Base-by-base conservation (phyloP, 768 basidiomycete genomes). In the Terana coerulea region DNA sequence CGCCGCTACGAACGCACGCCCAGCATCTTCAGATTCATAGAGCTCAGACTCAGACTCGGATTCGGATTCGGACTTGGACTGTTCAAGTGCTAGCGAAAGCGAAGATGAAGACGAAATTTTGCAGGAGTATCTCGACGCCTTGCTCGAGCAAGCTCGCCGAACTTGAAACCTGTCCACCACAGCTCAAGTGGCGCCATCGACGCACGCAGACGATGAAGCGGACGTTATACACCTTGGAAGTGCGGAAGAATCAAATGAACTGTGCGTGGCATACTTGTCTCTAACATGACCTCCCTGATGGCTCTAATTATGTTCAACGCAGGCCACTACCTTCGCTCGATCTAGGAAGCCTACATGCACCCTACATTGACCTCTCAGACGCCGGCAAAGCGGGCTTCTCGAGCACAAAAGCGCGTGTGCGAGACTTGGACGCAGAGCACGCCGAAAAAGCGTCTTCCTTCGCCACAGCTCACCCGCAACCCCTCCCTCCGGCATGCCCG, bases 301-400 rank as follows among this genome's bases (percentile, higher is more conserved):
- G n/a, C n/a, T n/a, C n/a, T n/a, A n/a, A n/a, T n/a, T n/a, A n/a
- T n/a, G n/a, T n/a, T n/a, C n/a, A n/a, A n/a, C n/a, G n/a, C n/a
- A 86, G 83, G 56, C 73, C 75, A 21, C 62, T 91, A 40, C 88
- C 89, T 3, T 63, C 67, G 9, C 69, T 91, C n/a, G 71, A 90
- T 61, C 81, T 87, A 44, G 84, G 85, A 40, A 61, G 64, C 12
- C 76, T 88, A 10, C 86, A 87, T 6, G 64, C 69, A 14, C 73
- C 83, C 4, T 91, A 91, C 64, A 80, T 92, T 49, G 74, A 73
- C 30, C 69, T 84, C 41, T 74, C 73, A 19, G 63, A 71, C 48
- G 66, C 66, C 22, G 70, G 69, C 29, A 68, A 69, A 44, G 73
- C 74, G 5, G 72, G 72, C 3, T 75, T 78, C 5, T 75, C 71